Base-by-base conservation (phyloP, 1,284 basidiomycete genomes). In the Schizophyllum amplum region DNA sequence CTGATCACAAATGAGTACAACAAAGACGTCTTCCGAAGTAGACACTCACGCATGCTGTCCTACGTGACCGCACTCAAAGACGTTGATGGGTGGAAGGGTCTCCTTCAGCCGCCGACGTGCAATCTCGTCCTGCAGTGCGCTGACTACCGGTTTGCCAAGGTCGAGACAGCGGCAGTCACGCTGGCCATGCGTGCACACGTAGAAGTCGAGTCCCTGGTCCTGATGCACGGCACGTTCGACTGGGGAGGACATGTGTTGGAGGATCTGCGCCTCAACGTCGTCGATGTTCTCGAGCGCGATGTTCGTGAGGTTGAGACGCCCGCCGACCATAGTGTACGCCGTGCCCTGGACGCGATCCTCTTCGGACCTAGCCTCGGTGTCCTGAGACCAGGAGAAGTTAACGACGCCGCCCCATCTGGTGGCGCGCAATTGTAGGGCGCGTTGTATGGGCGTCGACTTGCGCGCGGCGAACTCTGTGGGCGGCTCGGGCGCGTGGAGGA, bases 21-120 rank as follows among this genome's bases (percentile, higher is more conserved):
- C 46, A 25, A 21, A 27, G 15, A 59, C 42, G 51, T 22, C 53
- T 11, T 51, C 23, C 47, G 27, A 48, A 54, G 26, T 48, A 57
- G 56, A 49, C 75, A 85, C 66, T 42, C 67, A 92, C 89, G 89
- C 80, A 72, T 94, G 92, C 23, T 90, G 90, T 1, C 92, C 92
- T 49, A 94, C 85, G 71, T 94, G 92, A 1, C 80, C 86, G 13
- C 88, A 80, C 62, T 90, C 83, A 1, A 81, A 80, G 1, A 93
- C 71, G 52, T 71, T 73, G 46, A 83, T 67, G 54, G 62, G 59
- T 17, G 57, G 59, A 1, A 68, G 63, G 3, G 60, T 57, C 2
- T 67, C 66, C 23, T 21, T 27, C 1, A 65, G 64, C 51, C 71
- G 63, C 22, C 73, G 74, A 23, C 65, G 65, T 23, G 64, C 62